Evolutionary conservation across 2,329 filamentous ascomycete genomes (phyloP).

Genomic region (Helotiales sp.): DNA sequence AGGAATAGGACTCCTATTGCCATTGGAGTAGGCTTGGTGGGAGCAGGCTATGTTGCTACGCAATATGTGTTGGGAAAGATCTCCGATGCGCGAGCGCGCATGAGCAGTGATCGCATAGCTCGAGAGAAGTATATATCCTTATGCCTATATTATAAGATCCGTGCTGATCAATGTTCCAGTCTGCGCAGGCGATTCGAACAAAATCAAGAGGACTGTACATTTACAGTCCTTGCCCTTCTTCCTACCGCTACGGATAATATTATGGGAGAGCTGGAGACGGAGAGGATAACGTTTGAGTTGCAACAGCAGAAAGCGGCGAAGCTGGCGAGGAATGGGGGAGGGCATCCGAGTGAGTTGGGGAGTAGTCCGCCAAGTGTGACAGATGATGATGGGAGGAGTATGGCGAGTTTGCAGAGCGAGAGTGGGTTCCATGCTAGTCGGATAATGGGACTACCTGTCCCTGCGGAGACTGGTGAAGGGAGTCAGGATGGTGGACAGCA

Average conservation of each 20-base stretch:
- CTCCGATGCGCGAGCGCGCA: constrained; percentile 89
- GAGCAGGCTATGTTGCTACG: constrained; percentile 86
- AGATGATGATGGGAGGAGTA: constrained; percentile 81
- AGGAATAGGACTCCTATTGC: constrained; percentile 89
- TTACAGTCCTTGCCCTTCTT: constrained; percentile 92
- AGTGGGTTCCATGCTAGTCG: constrained; percentile 84
- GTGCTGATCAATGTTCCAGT: constrained; percentile 48
- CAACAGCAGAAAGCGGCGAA: constrained; percentile 87
- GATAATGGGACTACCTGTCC: constrained; percentile 57
- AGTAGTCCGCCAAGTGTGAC: constrained; percentile 60
- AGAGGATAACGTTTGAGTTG: constrained; percentile 88
- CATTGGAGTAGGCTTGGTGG: constrained; percentile 82
- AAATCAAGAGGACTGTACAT: constrained; percentile 98
- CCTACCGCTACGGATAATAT: constrained; percentile 91
- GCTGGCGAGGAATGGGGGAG: constrained; percentile 57
- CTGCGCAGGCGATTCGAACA: constrained; percentile 95
- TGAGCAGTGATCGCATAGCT: constrained; percentile 93
- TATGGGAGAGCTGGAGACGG: constrained; percentile 83
- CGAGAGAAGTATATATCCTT: constrained; percentile 79
- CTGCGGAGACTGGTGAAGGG: constrained; percentile 42
- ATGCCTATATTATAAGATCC: not conserved
- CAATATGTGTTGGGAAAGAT: constrained; percentile 93
- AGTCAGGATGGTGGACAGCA: constrained; percentile 43
- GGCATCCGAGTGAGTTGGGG: constrained; percentile 44
- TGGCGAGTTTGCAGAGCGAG: constrained; percentile 75